A percentile compares a stretch with the other conserved stretches of the same genome.
These are phyloP conservation scores for Salix purpurea DNA, from an alignment of 345 rosid genomes.

Conservation along the genomic window DNA sequence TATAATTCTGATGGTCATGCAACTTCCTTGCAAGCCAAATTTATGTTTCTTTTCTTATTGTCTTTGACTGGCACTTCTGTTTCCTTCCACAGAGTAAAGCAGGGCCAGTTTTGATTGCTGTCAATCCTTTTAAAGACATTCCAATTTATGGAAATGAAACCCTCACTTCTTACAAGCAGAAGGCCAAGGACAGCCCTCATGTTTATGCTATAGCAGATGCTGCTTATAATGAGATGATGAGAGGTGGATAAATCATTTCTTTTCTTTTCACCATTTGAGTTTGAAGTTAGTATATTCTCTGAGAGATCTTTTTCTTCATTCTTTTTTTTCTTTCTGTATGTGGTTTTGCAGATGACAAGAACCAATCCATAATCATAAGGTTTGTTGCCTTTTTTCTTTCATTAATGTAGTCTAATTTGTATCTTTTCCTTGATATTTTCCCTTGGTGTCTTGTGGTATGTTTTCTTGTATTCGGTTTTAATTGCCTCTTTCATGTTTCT, in stretches of 20 bases:
- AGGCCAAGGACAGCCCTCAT: slow-evolving; percentile 62
- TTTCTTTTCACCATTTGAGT: slow-evolving; percentile 13
- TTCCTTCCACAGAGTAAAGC: slow-evolving; percentile 71
- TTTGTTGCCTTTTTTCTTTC: slow-evolving; percentile 21
- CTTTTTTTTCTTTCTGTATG: slow-evolving; percentile 1
- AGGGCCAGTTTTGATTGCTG: slow-evolving; percentile 80
- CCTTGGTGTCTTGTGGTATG: background rate
- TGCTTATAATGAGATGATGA: slow-evolving; percentile 90
- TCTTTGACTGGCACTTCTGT: slow-evolving; percentile 10
- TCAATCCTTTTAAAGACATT: slow-evolving; percentile 80
- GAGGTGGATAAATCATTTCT: slow-evolving; percentile 46
- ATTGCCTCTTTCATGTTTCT: background rate
- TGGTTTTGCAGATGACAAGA: slow-evolving; percentile 62
- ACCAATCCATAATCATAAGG: slow-evolving; percentile 96
- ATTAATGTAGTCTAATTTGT: background rate
- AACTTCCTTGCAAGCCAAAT: background rate
- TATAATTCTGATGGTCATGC: slow-evolving; percentile 10
- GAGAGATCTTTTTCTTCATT: background rate
- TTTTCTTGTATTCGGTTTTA: slow-evolving; percentile 7
- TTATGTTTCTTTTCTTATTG: slow-evolving; percentile 7
- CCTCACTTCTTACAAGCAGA: slow-evolving; percentile 56
- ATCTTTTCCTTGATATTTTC: background rate
- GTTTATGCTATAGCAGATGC: slow-evolving; percentile 74
- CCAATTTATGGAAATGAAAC: slow-evolving; percentile 59
- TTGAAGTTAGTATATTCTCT: slow-evolving; percentile 15